Conservation (phyloP, 2,329 filamentous ascomycete genomes). For the Seiridium unicorne region DNA sequence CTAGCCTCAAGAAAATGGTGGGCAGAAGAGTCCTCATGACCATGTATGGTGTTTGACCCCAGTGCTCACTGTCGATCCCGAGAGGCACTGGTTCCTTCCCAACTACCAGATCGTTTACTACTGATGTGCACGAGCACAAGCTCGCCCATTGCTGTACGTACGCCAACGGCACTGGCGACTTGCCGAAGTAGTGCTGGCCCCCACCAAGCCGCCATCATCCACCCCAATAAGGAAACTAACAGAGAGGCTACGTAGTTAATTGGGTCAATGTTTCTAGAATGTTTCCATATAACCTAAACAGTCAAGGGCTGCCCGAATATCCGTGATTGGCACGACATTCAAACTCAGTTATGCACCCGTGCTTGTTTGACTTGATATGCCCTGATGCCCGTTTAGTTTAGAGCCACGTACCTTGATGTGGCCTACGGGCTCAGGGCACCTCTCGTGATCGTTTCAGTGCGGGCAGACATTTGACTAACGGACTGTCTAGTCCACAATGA, state of each 20-base stretch:
- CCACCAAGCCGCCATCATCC: neutral
- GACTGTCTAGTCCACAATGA: too few species aligned
- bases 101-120: neutral
- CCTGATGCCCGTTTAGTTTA: neutral
- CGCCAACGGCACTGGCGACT: neutral
- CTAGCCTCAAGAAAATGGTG: neutral
- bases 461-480: neutral
- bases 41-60: neutral
- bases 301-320: neutral
- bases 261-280: constrained; percentile 1
- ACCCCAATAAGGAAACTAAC: neutral
- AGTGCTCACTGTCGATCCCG: neutral
- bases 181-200: neutral
- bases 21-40: neutral
- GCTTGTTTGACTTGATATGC: too few species aligned
- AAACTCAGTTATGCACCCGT: too few species aligned
- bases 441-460: neutral
- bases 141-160: too few species aligned
- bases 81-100: neutral
- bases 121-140: too few species aligned
- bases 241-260: neutral
- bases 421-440: neutral
- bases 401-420: neutral
- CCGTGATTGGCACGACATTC: too few species aligned
- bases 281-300: neutral